Conservation (phyloP, 805 yeast species). For the Wickerhamomyces ciferrii region DNA sequence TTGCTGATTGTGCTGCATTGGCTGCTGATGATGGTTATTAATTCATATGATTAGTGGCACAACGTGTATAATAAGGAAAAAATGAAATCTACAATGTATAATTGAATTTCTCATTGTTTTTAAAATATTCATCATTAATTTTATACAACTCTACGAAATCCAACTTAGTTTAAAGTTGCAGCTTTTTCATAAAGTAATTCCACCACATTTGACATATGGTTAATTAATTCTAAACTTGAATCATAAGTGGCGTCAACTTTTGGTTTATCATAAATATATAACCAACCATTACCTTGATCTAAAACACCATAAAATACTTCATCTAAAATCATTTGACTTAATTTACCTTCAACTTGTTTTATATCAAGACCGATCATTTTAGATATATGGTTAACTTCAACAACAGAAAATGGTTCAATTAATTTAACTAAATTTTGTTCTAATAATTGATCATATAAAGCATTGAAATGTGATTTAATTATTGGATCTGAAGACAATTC, state of each 20-base stretch:
- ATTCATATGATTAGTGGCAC: background rate
- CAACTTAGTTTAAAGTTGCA: slow-evolving; percentile 60
- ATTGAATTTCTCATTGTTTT: background rate
- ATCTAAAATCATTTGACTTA: slow-evolving; percentile 95
- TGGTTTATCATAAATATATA: slow-evolving; percentile 86
- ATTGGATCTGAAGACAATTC: slow-evolving; percentile 85
- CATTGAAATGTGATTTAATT: slow-evolving; percentile 87
- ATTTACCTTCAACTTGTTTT: slow-evolving; percentile 87
- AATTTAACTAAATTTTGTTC: slow-evolving; percentile 92
- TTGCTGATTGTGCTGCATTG: slow-evolving; percentile 54
- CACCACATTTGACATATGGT: slow-evolving; percentile 81
- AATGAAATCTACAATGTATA: too few relatives aligned
- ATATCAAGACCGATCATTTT: slow-evolving; percentile 82
- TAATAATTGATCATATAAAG: slow-evolving; percentile 85
- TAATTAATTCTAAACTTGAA: slow-evolving; percentile 79
- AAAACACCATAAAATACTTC: slow-evolving; percentile 93
- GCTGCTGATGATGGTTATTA: slow-evolving; percentile 39
- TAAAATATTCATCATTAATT: background rate
- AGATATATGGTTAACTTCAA: slow-evolving; percentile 88
- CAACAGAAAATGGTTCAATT: slow-evolving; percentile 93
- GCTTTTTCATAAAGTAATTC: slow-evolving; percentile 94
- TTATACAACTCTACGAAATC: background rate
- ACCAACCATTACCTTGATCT: slow-evolving; percentile 98
- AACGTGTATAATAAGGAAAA: background rate
- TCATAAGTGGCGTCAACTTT: slow-evolving; percentile 84